These are phyloP conservation scores for Colletotrichum eremochloae DNA, from an alignment of 2,329 filamentous ascomycete species.

Conservation along the genomic window DNA sequence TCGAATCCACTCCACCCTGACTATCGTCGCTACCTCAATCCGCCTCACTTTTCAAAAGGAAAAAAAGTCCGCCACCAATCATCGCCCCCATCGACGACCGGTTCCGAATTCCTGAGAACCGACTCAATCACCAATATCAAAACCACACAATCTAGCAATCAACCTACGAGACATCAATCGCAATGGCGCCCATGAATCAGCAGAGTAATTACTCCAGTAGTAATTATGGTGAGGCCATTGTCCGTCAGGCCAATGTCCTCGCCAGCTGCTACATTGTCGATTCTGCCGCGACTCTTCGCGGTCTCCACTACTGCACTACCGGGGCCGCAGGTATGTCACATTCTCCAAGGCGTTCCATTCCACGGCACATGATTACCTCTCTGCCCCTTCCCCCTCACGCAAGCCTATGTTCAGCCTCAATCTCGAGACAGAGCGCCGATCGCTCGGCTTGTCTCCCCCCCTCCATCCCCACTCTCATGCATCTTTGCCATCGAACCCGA, in stretches of 20 bases:
- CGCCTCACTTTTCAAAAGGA: slow-evolving; percentile 8
- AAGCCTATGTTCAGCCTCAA: slow-evolving; percentile 28
- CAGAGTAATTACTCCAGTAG: slow-evolving; percentile 77
- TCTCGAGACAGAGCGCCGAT: slow-evolving; percentile 42
- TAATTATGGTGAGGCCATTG: slow-evolving; percentile 78
- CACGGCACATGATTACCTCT: slow-evolving; percentile 2
- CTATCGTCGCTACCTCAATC: slow-evolving; percentile 1
- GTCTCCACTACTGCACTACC: slow-evolving; percentile 97
- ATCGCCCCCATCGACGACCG: slow-evolving; percentile 18
- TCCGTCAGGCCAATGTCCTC: slow-evolving; percentile 80
- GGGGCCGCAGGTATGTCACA: slow-evolving; percentile 77
- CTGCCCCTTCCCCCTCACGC: not conserved
- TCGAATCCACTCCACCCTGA: slow-evolving; percentile 11
- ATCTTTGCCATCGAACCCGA: slow-evolving; percentile 10
- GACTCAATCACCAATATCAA: slow-evolving; percentile 40
- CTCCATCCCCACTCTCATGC: slow-evolving; percentile 6
- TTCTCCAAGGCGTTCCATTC: slow-evolving; percentile 8
- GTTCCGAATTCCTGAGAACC: slow-evolving; percentile 34
- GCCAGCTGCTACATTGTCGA: slow-evolving; percentile 93
- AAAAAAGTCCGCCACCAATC: slow-evolving; percentile 6
- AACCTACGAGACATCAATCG: slow-evolving; percentile 49
- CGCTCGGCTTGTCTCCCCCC: slow-evolving; percentile 14
- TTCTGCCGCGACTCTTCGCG: slow-evolving; percentile 77
- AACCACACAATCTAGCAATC: slow-evolving; percentile 43
- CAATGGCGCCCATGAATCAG: slow-evolving; percentile 79